phyloP scores from a whole-genome alignment of 1,139 yeast species.

The Pichia sp. region DNA sequence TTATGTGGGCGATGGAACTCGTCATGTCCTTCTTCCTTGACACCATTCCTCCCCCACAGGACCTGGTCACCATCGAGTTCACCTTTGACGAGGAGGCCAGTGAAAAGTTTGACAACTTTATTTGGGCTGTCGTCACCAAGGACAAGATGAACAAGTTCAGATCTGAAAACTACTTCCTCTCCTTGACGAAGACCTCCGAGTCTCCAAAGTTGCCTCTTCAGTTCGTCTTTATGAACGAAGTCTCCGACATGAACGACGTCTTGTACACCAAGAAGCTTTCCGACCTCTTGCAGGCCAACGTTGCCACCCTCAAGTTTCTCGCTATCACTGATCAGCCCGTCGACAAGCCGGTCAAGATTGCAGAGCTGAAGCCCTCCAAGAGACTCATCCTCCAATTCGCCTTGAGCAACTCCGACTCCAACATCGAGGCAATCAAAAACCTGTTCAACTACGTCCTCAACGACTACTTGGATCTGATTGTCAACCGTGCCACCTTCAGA shows the following conservation, averaged over 20 bases:
- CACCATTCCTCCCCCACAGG: constrained; percentile 50
- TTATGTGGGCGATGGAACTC: constrained; percentile 58
- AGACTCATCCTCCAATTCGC: constrained; percentile 50
- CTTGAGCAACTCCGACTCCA: constrained; percentile 44
- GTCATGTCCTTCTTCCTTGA: constrained; percentile 53
- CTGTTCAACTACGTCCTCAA: constrained; percentile 36
- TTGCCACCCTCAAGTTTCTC: constrained; percentile 55
- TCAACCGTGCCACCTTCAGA: constrained; percentile 42
- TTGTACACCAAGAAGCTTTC: constrained; percentile 50
- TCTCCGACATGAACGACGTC: constrained; percentile 70
- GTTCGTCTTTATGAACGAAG: constrained; percentile 87
- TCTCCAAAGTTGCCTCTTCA: constrained; percentile 66
- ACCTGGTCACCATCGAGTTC: constrained; percentile 58
- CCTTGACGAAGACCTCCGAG: constrained; percentile 75
- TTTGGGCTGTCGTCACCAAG: constrained; percentile 83
- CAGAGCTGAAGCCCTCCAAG: constrained; percentile 53
- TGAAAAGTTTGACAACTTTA: constrained; percentile 58
- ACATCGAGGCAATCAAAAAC: constrained; percentile 45
- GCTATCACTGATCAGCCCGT: constrained; percentile 80
- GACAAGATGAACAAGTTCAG: constrained; percentile 75
- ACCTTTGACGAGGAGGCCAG: constrained; percentile 52
- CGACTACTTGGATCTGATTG: constrained; percentile 30
- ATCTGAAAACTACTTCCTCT: constrained; percentile 71
- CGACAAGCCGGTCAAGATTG: constrained; percentile 57
- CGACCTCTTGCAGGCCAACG: constrained; percentile 48